Conservation (phyloP, 352 stramenopile genomes). For the Phytophthora quininea region DNA sequence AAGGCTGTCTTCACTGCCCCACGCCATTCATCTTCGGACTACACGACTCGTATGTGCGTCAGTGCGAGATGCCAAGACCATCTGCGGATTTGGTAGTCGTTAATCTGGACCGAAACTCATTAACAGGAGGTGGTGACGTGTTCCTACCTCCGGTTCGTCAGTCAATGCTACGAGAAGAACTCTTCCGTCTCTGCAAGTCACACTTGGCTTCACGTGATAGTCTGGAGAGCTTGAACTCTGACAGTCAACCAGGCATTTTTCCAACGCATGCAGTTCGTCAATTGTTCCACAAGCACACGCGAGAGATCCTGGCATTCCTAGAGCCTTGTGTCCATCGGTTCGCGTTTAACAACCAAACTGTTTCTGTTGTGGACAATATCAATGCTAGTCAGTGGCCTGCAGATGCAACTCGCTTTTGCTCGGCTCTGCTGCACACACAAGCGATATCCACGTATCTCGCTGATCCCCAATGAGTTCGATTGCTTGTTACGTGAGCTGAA, state of each 20-base stretch:
- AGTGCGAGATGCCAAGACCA: conserved; percentile 51
- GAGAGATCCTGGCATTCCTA: conserved; percentile 46
- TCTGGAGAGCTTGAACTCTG: conserved; percentile 25
- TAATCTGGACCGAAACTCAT: conserved; percentile 57
- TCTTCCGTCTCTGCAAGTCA: conserved; percentile 46
- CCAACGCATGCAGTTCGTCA: conserved; percentile 25
- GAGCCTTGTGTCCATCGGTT: conserved; percentile 74
- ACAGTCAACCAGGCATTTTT: neutral
- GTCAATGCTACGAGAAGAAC: conserved; percentile 42
- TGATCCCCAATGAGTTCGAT: too few relatives aligned
- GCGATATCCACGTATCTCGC: conserved; percentile 55
- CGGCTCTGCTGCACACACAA: conserved; percentile 59
- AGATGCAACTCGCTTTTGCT: conserved; percentile 50
- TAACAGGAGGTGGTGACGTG: conserved; percentile 57
- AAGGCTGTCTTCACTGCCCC: conserved; percentile 75
- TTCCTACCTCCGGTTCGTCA: conserved; percentile 44
- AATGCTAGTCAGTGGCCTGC: conserved; percentile 43
- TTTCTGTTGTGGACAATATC: conserved; percentile 59
- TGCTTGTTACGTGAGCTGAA: too few relatives aligned
- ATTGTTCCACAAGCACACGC: conserved; percentile 50
- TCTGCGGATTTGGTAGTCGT: conserved; percentile 62
- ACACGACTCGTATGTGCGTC: conserved; percentile 60
- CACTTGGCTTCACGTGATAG: conserved; percentile 43
- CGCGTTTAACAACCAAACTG: conserved; percentile 37
- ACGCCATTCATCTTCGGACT: conserved; percentile 83